Base-by-base conservation (phyloP, 1,284 basidiomycete species). In the Leccinum angustisporum region DNA sequence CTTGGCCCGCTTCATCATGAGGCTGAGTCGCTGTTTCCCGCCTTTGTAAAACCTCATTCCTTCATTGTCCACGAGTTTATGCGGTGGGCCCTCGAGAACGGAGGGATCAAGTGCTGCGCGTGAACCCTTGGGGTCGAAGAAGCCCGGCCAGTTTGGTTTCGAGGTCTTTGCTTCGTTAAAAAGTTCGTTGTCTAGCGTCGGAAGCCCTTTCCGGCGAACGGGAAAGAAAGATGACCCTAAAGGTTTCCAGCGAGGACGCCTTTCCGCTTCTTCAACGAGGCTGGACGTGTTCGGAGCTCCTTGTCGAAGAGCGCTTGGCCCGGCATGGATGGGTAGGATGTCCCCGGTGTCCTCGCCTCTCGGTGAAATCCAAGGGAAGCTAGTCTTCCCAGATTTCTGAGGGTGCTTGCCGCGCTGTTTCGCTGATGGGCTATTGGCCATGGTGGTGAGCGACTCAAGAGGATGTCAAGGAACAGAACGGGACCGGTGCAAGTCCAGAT, bases 31-130 rank as follows among this genome's bases (percentile, higher is more conserved):
- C 31, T 61, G 74, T 59, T 72, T 72, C 0, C 73, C 71, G 9
- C 71, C 71, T 31, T 56, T 64, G 57, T 76, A 72, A 62, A 72
- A 72, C 51, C 16, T 71, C 36, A 63, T 66, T 54, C 71, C 73
- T 34, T 72, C 68, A 13, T 14, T 40, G 14, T 61, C 69, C 8
- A n/a, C 50, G 36, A 50, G 34, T 16, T 57, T 59, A 48, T 59
- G 16, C 14, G 62, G 68, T 9, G 53, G 7, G 16, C n/a, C 27
- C 27, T 46, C 46, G 14, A 53, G 52, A 48, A 50, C 34, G 16
- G 61, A 46, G 16, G 64, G 62, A 43, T n/a, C 57, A 8, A 71
- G 48, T 25, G 54, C 60, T 8, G 68, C 65, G 50, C 61, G 60
- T 21, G 38, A 40, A 13, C 65, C 68, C 46, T 67, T 59, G 2